Conservation (phyloP, 352 stramenopile species). For the Pythium angustatum region DNA sequence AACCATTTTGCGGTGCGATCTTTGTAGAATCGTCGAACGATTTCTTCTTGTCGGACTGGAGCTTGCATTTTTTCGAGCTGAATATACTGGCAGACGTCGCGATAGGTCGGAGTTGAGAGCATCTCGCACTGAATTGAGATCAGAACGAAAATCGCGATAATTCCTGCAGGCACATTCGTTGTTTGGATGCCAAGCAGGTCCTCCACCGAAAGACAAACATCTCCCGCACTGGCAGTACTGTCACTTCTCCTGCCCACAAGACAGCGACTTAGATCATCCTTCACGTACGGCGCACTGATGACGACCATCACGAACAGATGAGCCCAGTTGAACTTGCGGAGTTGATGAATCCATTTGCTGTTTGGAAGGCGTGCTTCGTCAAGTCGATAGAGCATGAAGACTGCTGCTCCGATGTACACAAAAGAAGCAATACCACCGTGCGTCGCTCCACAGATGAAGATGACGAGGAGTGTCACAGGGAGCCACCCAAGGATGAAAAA, state of each 20-base stretch:
- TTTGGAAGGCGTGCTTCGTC: conserved; percentile 62
- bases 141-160: conserved; percentile 81
- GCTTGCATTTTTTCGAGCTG: conserved; percentile 52
- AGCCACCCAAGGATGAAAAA: conserved; percentile 65
- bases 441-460: conserved; percentile 73
- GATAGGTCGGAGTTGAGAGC: conserved; percentile 57
- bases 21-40: conserved; percentile 64
- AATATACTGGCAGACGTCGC: conserved; percentile 53
- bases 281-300: conserved; percentile 64
- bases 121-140: conserved; percentile 88
- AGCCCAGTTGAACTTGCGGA: conserved; percentile 82
- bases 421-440: conserved; percentile 74
- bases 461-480: conserved; percentile 61
- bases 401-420: conserved; percentile 64
- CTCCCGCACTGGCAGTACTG: conserved; percentile 20
- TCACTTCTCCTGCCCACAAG: conserved; percentile 32
- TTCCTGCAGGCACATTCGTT: conserved; percentile 47
- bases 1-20: conserved; percentile 74
- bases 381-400: conserved; percentile 80
- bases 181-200: conserved; percentile 69
- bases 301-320: conserved; percentile 82
- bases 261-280: conserved; percentile 52
- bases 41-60: conserved; percentile 52
- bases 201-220: conserved; percentile 65
- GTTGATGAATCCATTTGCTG: conserved; percentile 66